Conservation (phyloP, 495 filamentous ascomycete genomes). For the Aspergillus avenaceus region DNA sequence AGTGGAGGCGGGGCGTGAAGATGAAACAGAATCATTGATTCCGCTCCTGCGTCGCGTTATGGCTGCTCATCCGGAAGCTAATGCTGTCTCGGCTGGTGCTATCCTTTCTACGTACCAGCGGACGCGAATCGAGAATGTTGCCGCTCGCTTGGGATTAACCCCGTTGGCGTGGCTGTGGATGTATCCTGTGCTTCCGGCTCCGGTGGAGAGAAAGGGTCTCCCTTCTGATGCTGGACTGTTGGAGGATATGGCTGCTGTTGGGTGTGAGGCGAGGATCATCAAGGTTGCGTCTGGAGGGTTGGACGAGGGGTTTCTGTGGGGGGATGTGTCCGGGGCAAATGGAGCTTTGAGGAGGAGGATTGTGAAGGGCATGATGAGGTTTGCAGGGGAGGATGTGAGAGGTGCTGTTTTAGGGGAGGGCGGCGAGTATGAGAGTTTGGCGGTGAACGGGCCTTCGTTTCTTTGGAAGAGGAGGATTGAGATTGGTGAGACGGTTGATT, state of each 20-base stretch:
- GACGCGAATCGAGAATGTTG: conserved; percentile 87
- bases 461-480: conserved; percentile 71
- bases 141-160: conserved; percentile 66
- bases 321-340: conserved; percentile 59
- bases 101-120: conserved; percentile 95
- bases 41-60: conserved; percentile 64
- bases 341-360: conserved; percentile 48
- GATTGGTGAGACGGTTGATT: conserved; percentile 52
- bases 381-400: conserved; percentile 47
- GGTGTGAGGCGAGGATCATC: conserved; percentile 80
- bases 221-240: conserved; percentile 52
- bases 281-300: conserved; percentile 92
- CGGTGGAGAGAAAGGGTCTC: conserved; percentile 14
- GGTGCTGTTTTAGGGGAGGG: conserved; percentile 86
- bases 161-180: conserved; percentile 90
- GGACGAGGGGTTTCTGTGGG: conserved; percentile 78
- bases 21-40: conserved; percentile 86
- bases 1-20: conserved; percentile 22
- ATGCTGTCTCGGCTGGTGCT: conserved; percentile 84
- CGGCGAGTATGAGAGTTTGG: conserved; percentile 94
- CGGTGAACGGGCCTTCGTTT: conserved; percentile 68
- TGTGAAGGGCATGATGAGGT: conserved; percentile 60
- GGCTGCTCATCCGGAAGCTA: conserved; percentile 64
- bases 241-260: conserved; percentile 71
- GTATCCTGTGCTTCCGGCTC: conserved; percentile 66